phyloP scores from a whole-genome alignment of 164 flowering plant species.

The Berberis vulgaris region DNA sequence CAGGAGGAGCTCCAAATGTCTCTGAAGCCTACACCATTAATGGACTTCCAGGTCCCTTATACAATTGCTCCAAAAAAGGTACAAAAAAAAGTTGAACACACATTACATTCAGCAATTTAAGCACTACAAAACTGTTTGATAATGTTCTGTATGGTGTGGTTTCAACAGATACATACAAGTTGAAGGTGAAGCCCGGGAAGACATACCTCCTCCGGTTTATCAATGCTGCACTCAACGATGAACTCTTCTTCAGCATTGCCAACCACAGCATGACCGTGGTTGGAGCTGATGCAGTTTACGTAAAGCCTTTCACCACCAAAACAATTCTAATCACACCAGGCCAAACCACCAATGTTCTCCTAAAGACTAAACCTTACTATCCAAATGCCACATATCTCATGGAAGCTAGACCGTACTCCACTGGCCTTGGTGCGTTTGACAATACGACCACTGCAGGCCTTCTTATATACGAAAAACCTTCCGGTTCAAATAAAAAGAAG shows the following conservation, averaged over 20 bases:
- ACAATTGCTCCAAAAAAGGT: slow-evolving; percentile 38
- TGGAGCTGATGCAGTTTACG: slow-evolving; percentile 18
- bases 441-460: slow-evolving; percentile 16
- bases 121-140: no score
- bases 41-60: slow-evolving; percentile 28
- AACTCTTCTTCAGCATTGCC: slow-evolving; percentile 32
- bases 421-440: slow-evolving; percentile 28
- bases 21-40: slow-evolving; percentile 30
- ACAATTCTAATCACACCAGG: slow-evolving; percentile 22
- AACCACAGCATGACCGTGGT: slow-evolving; percentile 22
- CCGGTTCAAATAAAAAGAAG: slow-evolving; percentile 6
- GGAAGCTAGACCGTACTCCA: slow-evolving; percentile 19
- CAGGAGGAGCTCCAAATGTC: slow-evolving; percentile 43
- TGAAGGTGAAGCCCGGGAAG: slow-evolving; percentile 20
- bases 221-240: slow-evolving; percentile 27
- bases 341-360: slow-evolving; percentile 15
- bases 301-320: slow-evolving; percentile 19
- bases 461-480: slow-evolving; percentile 16
- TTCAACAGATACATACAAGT: slow-evolving; percentile 26
- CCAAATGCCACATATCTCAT: slow-evolving; percentile 19
- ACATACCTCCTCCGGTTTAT: slow-evolving; percentile 15
- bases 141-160: not conserved
- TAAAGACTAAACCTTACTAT: slow-evolving; percentile 8
- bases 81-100: not conserved
- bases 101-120: not conserved